Evolutionary conservation across 2,329 filamentous ascomycete species (phyloP).

Genomic region (Diplodia sapinea): DNA sequence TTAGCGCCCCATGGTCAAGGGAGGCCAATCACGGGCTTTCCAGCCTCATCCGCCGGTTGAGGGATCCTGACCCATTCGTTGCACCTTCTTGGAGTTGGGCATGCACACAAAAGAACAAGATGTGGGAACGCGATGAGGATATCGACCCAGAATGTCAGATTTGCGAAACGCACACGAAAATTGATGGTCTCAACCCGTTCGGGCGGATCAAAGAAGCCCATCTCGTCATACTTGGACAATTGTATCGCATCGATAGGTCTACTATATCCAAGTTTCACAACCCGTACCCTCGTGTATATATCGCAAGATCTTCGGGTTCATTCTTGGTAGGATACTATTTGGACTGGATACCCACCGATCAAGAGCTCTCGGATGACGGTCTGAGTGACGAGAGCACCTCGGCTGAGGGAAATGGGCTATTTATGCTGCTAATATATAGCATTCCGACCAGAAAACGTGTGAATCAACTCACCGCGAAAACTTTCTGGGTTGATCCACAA

Average conservation of each 20-base stretch:
- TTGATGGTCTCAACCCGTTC: not conserved
- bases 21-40: not conserved
- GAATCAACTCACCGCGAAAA: too few relatives aligned
- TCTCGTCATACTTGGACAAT: not conserved
- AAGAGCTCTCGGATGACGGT: not conserved
- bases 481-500: accelerated
- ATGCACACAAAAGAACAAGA: not conserved
- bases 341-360: not conserved
- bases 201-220: not conserved
- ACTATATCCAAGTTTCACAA: not conserved
- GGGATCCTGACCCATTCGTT: not conserved
- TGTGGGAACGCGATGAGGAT: not conserved
- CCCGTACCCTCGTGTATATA: too few relatives aligned
- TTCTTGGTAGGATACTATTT: not conserved
- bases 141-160: not conserved
- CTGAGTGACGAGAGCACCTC: accelerated
- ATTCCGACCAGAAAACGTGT: not conserved
- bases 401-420: not conserved
- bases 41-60: not conserved
- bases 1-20: too few relatives aligned
- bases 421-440: not conserved
- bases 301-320: not conserved
- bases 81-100: constrained; percentile 13
- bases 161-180: not conserved
- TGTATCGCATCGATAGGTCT: too few relatives aligned